Percentiles rank a stretch among this genome's conserved stretches.
phyloP scores from a whole-genome alignment of 2,329 filamentous ascomycete genomes.

The Lasiodiplodia sp. region DNA sequence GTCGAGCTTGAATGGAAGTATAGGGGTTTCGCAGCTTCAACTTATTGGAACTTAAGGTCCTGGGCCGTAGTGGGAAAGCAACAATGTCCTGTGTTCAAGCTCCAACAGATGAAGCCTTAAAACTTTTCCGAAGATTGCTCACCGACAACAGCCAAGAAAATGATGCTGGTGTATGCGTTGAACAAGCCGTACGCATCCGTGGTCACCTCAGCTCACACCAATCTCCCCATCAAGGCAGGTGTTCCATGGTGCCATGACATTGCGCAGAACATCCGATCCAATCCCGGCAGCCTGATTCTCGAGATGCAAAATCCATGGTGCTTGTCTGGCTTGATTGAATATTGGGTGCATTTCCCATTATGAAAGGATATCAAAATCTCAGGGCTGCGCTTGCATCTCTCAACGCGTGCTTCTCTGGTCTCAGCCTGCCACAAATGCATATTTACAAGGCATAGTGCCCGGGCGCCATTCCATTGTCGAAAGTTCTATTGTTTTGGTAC shows the following conservation, averaged over 20 bases:
- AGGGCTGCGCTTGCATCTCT: not conserved
- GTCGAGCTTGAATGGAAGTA: no score
- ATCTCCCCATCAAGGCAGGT: not conserved
- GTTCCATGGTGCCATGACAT: not conserved
- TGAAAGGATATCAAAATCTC: constrained; percentile 17
- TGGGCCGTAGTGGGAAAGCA: not conserved
- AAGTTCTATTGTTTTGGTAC: constrained; percentile 15
- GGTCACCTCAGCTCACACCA: not conserved
- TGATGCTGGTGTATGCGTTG: not conserved
- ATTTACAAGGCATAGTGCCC: constrained; percentile 9
- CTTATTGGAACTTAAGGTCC: not conserved
- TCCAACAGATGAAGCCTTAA: not conserved
- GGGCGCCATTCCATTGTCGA: constrained; percentile 2
- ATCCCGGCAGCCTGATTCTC: not conserved
- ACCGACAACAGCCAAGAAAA: not conserved
- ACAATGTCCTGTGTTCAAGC: not conserved
- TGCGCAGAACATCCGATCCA: not conserved
- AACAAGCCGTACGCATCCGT: not conserved
- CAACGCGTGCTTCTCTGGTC: not conserved
- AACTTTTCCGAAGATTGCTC: not conserved
- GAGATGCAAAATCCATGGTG: not conserved
- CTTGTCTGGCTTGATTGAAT: not conserved
- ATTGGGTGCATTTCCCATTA: not conserved
- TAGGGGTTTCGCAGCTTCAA: no score
- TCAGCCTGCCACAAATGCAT: not conserved